Percentiles rank a stretch among this genome's conserved stretches.
These are phyloP conservation scores for Agaricus bisporus DNA, from an alignment of 768 basidiomycete genomes.

Conservation along the genomic window DNA sequence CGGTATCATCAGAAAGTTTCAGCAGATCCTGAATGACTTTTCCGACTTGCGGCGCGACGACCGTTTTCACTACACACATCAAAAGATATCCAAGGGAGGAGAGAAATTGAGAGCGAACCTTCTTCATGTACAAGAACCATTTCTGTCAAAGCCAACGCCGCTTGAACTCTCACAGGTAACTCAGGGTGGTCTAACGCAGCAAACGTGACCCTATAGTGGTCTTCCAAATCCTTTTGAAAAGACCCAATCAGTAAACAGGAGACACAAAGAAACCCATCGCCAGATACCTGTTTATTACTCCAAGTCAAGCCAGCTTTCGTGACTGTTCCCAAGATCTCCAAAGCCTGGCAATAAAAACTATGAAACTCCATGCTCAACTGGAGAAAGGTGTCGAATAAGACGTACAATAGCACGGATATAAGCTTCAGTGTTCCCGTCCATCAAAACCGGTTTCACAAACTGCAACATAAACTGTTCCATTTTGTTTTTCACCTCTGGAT, in stretches of 20 bases:
- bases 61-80: conserved; percentile 47
- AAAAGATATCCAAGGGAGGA: no score
- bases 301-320: conserved; percentile 66
- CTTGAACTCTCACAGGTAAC: conserved; percentile 81
- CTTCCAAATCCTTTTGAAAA: conserved; percentile 46
- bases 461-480: conserved; percentile 76
- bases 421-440: conserved; percentile 42
- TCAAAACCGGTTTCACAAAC: conserved; percentile 71
- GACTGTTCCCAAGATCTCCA: conserved; percentile 73
- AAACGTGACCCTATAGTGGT: conserved; percentile 60
- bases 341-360: conserved; percentile 41
- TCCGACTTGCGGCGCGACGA: conserved; percentile 71
- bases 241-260: no score
- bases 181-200: conserved; percentile 70
- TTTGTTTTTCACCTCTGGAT: conserved; percentile 69
- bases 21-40: conserved; percentile 89
- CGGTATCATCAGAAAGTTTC: conserved; percentile 87
- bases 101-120: conserved; percentile 29
- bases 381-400: conserved; percentile 13
- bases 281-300: conserved; percentile 53
- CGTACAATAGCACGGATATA: conserved; percentile 76
- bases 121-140: conserved; percentile 59
- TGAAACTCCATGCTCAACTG: background rate
- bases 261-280: no score
- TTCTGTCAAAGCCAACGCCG: conserved; percentile 74